Percentiles rank a stretch among this genome's conserved stretches.
Conservation (phyloP, 352 stramenopile genomes). For the Phytophthora hybrid region DNA sequence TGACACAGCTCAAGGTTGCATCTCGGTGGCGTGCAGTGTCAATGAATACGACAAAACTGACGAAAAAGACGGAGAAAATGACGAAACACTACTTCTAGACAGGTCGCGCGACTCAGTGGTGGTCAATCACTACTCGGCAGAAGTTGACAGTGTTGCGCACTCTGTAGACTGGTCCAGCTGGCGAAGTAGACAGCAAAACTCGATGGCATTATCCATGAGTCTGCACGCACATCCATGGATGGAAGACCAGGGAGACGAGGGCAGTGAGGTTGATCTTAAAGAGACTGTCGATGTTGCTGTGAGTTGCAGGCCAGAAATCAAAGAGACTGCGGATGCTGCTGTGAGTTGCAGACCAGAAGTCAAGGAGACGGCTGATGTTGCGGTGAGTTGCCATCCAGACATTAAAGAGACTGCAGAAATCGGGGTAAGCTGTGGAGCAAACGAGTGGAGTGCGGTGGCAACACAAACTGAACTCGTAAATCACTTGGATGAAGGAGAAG, state of each 20-base stretch:
- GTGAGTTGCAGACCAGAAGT: conserved; percentile 19
- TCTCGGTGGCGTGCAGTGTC: conserved; percentile 32
- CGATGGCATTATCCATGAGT: conserved; percentile 47
- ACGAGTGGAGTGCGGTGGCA: conserved; percentile 7
- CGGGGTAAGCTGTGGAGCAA: conserved; percentile 20
- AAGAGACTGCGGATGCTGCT: conserved; percentile 9
- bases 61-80: conserved; percentile 2
- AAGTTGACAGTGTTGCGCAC: conserved; percentile 8
- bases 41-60: not conserved
- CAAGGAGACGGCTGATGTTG: conserved; percentile 12
- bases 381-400: conserved; percentile 18
- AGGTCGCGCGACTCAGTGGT: not conserved
- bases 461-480: conserved; percentile 29
- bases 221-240: conserved; percentile 5
- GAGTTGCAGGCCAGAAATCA: conserved; percentile 10
- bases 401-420: conserved; percentile 8
- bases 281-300: conserved; percentile 17
- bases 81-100: conserved; percentile 27
- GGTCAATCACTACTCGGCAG: not conserved
- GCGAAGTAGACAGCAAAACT: conserved; percentile 24
- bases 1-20: conserved; percentile 30
- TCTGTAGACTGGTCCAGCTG: conserved; percentile 33
- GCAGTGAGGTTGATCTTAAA: conserved; percentile 13
- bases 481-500: not conserved
- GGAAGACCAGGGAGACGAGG: conserved; percentile 1